phyloP scores from a whole-genome alignment of 1,139 yeast genomes.

The Scheffersomyces segobiensis region DNA sequence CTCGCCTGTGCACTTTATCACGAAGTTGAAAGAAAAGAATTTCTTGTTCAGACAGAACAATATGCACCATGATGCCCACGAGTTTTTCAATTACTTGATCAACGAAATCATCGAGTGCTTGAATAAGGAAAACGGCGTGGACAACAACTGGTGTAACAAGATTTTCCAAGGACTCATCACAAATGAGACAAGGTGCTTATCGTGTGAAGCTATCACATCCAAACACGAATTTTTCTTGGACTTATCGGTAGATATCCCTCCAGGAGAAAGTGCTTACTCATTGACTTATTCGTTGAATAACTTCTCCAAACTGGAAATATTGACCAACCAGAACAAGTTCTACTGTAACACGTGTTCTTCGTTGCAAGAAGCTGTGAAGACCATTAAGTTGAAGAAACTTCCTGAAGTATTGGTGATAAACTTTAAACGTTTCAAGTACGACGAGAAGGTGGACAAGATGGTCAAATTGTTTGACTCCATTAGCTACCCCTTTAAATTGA shows the following conservation, averaged over 20 bases:
- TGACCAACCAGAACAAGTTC: conserved; percentile 86
- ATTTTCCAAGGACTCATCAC: conserved; percentile 85
- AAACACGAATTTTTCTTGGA: conserved; percentile 87
- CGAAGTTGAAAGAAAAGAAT: conserved; percentile 76
- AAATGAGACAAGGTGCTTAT: conserved; percentile 84
- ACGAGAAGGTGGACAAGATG: conserved; percentile 78
- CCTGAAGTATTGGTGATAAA: conserved; percentile 84
- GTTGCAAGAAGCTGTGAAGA: conserved; percentile 90
- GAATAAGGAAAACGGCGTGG: conserved; percentile 36
- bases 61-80: conserved; percentile 99
- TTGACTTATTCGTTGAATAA: conserved; percentile 75
- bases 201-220: conserved; percentile 84
- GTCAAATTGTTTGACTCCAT: conserved; percentile 86
- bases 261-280: conserved; percentile 59
- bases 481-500: conserved; percentile 71
- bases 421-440: conserved; percentile 87
- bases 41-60: conserved; percentile 77
- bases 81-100: conserved; percentile 81
- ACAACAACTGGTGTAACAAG: conserved; percentile 59
- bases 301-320: conserved; percentile 82
- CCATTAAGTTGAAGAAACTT: conserved; percentile 76
- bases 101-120: conserved; percentile 79
- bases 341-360: conserved; percentile 91
- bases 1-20: conserved; percentile 74
- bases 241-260: conserved; percentile 80